Conservation (phyloP, 441 rosid species). For the Pelargonium exstipulatum region DNA sequence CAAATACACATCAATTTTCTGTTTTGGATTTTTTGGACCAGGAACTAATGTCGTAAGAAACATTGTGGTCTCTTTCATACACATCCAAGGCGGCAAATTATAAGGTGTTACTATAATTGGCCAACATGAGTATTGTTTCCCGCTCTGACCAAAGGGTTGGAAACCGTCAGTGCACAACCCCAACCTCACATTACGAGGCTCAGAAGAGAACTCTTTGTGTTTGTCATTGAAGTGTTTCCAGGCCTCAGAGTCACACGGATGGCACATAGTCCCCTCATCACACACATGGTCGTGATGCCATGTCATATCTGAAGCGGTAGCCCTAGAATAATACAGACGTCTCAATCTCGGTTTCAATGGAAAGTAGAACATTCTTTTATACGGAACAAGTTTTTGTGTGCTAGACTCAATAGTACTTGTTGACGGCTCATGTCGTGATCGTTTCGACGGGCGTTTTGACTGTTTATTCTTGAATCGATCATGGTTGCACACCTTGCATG, state of each 20-base stretch:
- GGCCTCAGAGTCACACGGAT: not conserved
- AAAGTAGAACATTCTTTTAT: too few species aligned
- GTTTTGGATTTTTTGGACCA: not conserved
- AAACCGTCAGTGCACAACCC: conserved; percentile 11
- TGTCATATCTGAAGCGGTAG: too few species aligned
- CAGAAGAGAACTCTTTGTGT: not conserved
- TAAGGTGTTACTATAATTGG: conserved; percentile 3
- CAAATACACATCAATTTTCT: conserved; percentile 22
- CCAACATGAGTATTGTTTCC: conserved; percentile 5
- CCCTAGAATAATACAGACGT: too few species aligned
- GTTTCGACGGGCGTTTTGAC: too few species aligned
- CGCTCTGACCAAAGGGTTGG: not conserved
- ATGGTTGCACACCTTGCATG: too few species aligned
- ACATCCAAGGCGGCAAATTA: conserved; percentile 19
- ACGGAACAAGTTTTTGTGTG: too few species aligned
- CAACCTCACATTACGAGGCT: conserved; percentile 7
- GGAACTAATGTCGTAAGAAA: not conserved
- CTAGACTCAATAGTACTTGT: too few species aligned
- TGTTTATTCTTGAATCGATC: too few species aligned
- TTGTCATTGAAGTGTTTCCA: conserved; percentile 18
- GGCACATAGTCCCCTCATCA: not conserved
- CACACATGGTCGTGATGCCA: too few species aligned
- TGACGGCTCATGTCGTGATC: too few species aligned
- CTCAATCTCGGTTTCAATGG: too few species aligned
- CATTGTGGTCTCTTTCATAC: conserved; percentile 9